Conservation (phyloP, 169 alveolate genomes). For the Eimeria maxima region DNA sequence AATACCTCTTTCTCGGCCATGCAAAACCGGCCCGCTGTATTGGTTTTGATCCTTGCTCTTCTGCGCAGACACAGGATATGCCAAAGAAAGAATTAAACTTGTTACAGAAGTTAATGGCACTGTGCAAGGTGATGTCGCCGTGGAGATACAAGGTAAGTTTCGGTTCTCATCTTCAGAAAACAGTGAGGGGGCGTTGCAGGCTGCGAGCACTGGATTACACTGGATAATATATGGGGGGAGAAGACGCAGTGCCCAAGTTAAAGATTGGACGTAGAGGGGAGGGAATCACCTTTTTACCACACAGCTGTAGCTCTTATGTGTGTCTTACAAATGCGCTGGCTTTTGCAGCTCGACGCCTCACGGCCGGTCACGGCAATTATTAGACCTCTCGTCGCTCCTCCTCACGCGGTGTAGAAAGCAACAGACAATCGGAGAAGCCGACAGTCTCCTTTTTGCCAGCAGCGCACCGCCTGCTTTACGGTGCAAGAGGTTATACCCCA, state of each 20-base stretch:
- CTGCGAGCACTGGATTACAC: no score
- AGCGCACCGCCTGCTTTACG: not conserved
- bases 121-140: not conserved
- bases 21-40: not conserved
- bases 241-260: not conserved
- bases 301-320: not conserved
- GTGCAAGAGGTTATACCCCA: not conserved
- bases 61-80: not conserved
- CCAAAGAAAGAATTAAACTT: not conserved
- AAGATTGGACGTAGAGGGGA: not conserved
- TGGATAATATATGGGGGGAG: no score
- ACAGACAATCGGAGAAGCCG: not conserved
- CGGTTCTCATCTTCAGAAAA: not conserved
- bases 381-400: not conserved
- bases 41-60: not conserved
- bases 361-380: not conserved
- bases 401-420: not conserved
- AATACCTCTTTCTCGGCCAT: not conserved
- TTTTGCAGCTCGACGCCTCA: not conserved
- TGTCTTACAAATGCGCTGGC: not conserved
- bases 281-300: not conserved
- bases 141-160: not conserved
- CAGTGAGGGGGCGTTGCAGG: no score
- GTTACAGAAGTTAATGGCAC: not conserved
- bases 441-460: not conserved